Conservation (phyloP, 169 alveolate genomes). For the Amoebophrya sp. region DNA sequence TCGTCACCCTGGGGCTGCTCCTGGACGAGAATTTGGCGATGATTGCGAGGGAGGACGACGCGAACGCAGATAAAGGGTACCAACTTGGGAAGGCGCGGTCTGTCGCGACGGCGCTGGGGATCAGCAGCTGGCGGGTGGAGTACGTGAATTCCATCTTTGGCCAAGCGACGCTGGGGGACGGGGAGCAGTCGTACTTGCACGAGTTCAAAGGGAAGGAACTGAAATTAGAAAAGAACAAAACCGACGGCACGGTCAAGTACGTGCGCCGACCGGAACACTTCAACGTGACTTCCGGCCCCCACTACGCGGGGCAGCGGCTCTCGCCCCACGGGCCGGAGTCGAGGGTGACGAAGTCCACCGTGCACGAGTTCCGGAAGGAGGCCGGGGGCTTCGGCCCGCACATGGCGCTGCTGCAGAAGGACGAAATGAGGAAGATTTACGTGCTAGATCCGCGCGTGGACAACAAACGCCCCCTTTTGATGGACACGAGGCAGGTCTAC, state of each 20-base stretch:
- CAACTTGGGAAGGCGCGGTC: not conserved
- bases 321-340: not conserved
- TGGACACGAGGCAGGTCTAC: not conserved
- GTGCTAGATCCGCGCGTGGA: not conserved
- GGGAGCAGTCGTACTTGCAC: not conserved
- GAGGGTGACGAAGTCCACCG: too few relatives aligned
- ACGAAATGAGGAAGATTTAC: not conserved
- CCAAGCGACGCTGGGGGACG: not conserved
- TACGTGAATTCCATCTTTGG: not conserved
- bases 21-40: not conserved
- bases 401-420: not conserved
- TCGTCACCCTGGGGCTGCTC: not conserved
- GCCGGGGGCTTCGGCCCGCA: not conserved
- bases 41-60: not conserved
- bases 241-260: not conserved
- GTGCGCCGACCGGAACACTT: not conserved
- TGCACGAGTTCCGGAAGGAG: not conserved
- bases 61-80: not conserved
- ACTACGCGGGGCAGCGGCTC: not conserved
- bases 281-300: not conserved
- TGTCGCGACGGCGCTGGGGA: not conserved
- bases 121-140: not conserved
- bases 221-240: not conserved
- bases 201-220: not conserved
- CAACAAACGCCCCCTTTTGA: not conserved